phyloP scores from a whole-genome alignment of 768 basidiomycete genomes.

The Pleurotus tuoliensis region DNA sequence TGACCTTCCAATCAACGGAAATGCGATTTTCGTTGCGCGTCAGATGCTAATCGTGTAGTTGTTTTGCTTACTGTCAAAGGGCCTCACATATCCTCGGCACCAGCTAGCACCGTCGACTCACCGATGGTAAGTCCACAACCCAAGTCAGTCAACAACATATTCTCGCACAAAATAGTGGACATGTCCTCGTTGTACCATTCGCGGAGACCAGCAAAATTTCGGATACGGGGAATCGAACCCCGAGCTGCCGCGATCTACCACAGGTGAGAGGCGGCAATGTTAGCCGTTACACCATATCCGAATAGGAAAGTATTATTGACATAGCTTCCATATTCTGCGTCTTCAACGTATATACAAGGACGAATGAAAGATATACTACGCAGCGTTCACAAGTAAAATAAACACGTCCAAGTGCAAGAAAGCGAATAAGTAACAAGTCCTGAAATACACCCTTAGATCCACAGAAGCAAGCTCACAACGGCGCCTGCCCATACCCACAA shows the following conservation, averaged over 20 bases:
- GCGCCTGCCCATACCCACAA: not conserved
- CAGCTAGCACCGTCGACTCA: too few species aligned
- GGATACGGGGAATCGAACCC: constrained; percentile 57
- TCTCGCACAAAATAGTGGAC: too few species aligned
- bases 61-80: too few species aligned
- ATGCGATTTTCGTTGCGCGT: too few species aligned
- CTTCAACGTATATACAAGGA: not conserved
- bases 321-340: not conserved
- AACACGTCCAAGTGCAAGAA: not conserved
- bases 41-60: too few species aligned
- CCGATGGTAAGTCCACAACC: too few species aligned
- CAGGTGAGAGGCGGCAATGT: constrained; percentile 53
- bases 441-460: too few species aligned
- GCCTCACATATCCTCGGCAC: too few species aligned
- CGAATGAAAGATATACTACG: not conserved
- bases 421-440: not conserved
- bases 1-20: too few species aligned
- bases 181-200: too few species aligned
- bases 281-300: constrained; percentile 58
- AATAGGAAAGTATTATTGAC: not conserved
- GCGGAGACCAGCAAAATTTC: constrained; percentile 22
- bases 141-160: too few species aligned
- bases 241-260: constrained; percentile 42
- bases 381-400: not conserved
- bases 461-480: not conserved